Conservation (phyloP, 2,329 filamentous ascomycete genomes). For the Trichoderma sp. region DNA sequence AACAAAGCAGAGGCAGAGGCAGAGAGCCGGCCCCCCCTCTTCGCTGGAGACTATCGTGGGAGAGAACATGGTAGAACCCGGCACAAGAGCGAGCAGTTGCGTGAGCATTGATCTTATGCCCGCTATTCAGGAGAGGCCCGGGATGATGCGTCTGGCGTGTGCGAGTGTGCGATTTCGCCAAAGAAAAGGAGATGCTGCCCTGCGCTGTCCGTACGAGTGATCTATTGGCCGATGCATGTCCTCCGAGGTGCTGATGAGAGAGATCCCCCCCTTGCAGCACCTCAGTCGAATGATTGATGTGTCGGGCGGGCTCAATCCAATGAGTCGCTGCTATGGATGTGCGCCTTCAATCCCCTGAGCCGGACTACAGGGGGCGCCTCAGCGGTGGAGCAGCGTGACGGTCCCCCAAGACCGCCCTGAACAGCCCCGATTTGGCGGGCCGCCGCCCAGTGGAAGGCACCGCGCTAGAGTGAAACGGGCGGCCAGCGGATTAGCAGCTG, state of each 20-base stretch:
- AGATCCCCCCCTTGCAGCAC: neutral
- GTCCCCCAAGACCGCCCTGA: slow-evolving; percentile 1
- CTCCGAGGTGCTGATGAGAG: too few species aligned
- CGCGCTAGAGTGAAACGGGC: slow-evolving; percentile 3
- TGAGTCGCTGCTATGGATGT: too few species aligned
- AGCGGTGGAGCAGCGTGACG: neutral
- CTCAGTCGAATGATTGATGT: too few species aligned
- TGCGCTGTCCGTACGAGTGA: neutral
- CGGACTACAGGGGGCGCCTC: neutral
- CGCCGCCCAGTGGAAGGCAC: neutral
- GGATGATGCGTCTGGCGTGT: neutral
- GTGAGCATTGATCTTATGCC: neutral
- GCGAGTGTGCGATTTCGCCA: slow-evolving; percentile 4
- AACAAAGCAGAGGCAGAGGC: neutral
- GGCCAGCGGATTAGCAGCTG: neutral
- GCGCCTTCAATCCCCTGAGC: neutral
- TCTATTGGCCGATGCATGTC: too few species aligned
- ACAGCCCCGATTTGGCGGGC: neutral
- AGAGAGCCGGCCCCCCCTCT: neutral
- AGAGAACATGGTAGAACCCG: neutral
- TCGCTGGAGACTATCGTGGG: neutral
- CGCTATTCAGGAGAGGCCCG: slow-evolving; percentile 7
- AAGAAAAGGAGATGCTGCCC: slow-evolving; percentile 6
- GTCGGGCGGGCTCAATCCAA: too few species aligned
- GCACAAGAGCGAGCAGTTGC: neutral